phyloP scores from a whole-genome alignment of 179 eudicot species.

The Silene coronaria region DNA sequence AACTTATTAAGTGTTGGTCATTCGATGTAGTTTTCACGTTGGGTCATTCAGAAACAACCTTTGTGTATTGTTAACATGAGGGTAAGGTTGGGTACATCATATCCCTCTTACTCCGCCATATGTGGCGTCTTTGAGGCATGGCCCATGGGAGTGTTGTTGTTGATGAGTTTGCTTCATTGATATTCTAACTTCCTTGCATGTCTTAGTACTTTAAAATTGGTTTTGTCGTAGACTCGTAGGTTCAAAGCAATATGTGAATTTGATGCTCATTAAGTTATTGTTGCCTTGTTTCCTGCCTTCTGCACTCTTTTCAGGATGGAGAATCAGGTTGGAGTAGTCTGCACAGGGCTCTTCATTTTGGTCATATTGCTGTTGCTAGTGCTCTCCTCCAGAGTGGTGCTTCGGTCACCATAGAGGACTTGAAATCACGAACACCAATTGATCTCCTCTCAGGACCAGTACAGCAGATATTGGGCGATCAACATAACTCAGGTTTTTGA shows the following conservation, averaged over 20 bases:
- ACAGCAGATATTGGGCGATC: slow-evolving; percentile 50
- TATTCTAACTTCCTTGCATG: background rate
- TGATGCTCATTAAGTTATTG: slow-evolving; percentile 7
- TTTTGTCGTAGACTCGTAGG: background rate
- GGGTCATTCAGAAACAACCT: too few species aligned
- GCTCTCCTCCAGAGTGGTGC: slow-evolving; percentile 80
- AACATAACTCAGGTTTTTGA: slow-evolving; percentile 48
- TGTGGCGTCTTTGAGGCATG: too few species aligned
- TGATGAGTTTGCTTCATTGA: too few species aligned
- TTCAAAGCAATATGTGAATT: background rate
- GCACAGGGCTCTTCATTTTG: slow-evolving; percentile 93
- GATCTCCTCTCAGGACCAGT: slow-evolving; percentile 96
- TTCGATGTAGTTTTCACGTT: too few species aligned
- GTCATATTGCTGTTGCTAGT: slow-evolving; percentile 93
- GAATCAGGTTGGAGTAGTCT: slow-evolving; percentile 99
- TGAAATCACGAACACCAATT: slow-evolving; percentile 74
- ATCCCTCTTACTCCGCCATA: too few species aligned
- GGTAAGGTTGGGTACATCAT: too few species aligned
- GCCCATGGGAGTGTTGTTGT: too few species aligned
- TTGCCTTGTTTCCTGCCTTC: background rate
- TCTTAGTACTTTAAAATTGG: background rate
- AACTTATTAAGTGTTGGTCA: too few species aligned
- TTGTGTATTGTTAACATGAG: too few species aligned
- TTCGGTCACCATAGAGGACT: slow-evolving; percentile 68
- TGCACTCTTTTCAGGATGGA: slow-evolving; percentile 60